These are phyloP conservation scores for Nothophoma quercina DNA, from an alignment of 2,329 filamentous ascomycete genomes.

Conservation along the genomic window DNA sequence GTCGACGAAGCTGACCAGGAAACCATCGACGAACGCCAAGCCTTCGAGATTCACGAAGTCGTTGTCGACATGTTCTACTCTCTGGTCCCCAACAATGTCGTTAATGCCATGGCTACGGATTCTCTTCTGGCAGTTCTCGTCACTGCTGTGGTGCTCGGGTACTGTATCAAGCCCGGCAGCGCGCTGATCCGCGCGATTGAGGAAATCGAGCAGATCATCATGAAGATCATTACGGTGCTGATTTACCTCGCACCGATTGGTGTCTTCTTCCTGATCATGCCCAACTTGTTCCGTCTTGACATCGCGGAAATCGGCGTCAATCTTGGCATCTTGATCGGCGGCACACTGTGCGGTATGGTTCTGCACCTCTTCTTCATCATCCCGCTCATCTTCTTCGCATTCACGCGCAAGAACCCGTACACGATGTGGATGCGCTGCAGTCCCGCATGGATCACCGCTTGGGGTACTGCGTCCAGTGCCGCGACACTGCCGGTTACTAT, in stretches of 20 bases:
- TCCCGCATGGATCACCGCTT: conserved; percentile 63
- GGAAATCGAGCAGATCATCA: conserved; percentile 60
- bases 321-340: conserved; percentile 60
- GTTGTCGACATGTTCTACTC: conserved; percentile 60
- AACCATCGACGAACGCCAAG: conserved; percentile 45
- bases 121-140: conserved; percentile 59
- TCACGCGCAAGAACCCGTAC: conserved; percentile 58
- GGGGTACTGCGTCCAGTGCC: conserved; percentile 62
- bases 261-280: conserved; percentile 63
- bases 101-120: conserved; percentile 57
- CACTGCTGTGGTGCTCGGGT: conserved; percentile 57
- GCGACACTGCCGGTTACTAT: conserved; percentile 62
- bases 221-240: conserved; percentile 56
- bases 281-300: conserved; percentile 60
- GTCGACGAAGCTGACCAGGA: conserved; percentile 44
- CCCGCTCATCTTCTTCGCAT: conserved; percentile 44
- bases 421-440: conserved; percentile 58
- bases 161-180: conserved; percentile 53
- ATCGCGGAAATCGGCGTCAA: conserved; percentile 59
- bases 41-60: conserved; percentile 51
- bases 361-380: conserved; percentile 58
- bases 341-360: conserved; percentile 56
- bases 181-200: conserved; percentile 54
- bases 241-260: conserved; percentile 61
- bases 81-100: conserved; percentile 59